phyloP scores from a whole-genome alignment of 2,329 filamentous ascomycete species.

The Ceratocystis ficicola region DNA sequence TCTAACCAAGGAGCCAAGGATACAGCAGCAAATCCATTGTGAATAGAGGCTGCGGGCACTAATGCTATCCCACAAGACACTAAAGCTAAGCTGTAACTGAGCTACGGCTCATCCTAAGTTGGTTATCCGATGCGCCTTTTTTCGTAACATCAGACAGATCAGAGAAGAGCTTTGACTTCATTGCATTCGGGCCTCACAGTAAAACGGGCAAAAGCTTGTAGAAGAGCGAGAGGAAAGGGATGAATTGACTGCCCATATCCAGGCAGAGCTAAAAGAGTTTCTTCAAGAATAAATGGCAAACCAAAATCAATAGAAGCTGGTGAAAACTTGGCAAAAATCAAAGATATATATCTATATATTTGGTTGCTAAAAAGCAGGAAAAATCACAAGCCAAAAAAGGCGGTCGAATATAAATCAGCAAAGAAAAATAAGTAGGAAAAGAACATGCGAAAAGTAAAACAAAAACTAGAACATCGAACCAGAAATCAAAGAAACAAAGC shows the following conservation, averaged over 20 bases:
- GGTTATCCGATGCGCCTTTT: constrained; percentile 20
- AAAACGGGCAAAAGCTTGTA: background rate
- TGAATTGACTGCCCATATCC: background rate
- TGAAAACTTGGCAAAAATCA: background rate
- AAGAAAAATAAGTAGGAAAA: background rate
- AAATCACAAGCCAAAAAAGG: background rate
- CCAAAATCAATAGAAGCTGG: no score
- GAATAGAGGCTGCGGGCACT: no score
- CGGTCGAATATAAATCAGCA: background rate
- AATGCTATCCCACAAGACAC: no score
- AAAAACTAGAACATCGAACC: background rate
- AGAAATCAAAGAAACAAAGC: constrained; percentile 7
- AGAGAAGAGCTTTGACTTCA: background rate
- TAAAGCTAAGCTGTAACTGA: background rate
- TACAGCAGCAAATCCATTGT: no score
- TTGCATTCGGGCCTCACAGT: constrained; percentile 6
- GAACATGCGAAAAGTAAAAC: background rate
- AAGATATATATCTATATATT: background rate
- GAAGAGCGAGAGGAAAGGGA: background rate
- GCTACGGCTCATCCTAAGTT: constrained; percentile 12
- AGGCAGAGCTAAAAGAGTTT: background rate
- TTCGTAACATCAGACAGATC: background rate
- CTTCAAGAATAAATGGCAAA: background rate
- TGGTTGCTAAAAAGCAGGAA: background rate
- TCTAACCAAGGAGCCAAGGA: no score